Conservation (phyloP, 768 basidiomycete genomes). For the Ephemerocybe angulata region DNA sequence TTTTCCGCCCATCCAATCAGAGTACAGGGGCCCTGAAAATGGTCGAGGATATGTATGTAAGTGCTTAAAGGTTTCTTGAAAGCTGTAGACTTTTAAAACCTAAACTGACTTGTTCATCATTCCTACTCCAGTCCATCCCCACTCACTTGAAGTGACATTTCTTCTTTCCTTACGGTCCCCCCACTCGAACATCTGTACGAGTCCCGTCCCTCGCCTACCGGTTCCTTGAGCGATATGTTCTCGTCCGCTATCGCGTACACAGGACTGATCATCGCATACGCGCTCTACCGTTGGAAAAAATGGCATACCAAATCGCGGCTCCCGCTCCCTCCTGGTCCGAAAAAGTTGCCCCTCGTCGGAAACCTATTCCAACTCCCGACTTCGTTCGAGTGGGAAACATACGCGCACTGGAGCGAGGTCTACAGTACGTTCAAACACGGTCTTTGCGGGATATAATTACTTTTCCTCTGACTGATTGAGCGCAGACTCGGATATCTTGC, state of each 20-base stretch:
- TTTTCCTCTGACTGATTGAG: neutral
- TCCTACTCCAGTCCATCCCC: too few species aligned
- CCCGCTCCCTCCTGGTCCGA: slow-evolving; percentile 41
- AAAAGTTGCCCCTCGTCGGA: slow-evolving; percentile 35
- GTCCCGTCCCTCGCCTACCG: too few species aligned
- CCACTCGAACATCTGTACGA: too few species aligned
- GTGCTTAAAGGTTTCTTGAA: too few species aligned
- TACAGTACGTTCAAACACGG: slow-evolving; percentile 34
- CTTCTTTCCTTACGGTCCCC: too few species aligned
- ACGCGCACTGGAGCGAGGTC: slow-evolving; percentile 35
- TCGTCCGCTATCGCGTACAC: neutral
- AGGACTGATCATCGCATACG: neutral
- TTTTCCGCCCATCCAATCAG: too few species aligned
- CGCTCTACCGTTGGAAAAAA: neutral
- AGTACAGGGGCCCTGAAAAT: too few species aligned
- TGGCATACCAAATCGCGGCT: neutral
- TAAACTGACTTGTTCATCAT: too few species aligned
- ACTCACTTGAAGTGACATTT: neutral
- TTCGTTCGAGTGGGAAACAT: slow-evolving; percentile 33
- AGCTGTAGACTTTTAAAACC: too few species aligned
- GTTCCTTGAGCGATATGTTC: too few species aligned
- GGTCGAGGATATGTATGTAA: too few species aligned
- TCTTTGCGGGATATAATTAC: neutral
- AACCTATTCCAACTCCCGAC: slow-evolving; percentile 38
- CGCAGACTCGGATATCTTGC: slow-evolving; percentile 24